Conservation (phyloP, 192 early-diverging fungal genomes). For the Geranomyces michiganensis region DNA sequence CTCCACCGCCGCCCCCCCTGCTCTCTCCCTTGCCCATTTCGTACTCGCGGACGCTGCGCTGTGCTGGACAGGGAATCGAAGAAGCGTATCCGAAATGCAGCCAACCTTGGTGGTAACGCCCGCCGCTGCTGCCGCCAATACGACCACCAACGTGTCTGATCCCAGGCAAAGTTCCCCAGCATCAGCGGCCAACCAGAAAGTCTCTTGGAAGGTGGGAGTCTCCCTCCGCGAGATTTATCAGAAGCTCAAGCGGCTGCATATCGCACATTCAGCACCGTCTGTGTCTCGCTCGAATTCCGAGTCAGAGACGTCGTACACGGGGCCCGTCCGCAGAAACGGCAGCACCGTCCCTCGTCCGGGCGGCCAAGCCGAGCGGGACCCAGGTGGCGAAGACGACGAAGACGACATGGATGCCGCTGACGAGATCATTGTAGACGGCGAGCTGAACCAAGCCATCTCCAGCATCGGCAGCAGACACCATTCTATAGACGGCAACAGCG, state of each 20-base stretch:
- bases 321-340: background rate
- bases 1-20: too few relatives aligned
- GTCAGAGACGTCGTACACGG: background rate
- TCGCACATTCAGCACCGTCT: background rate
- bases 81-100: background rate
- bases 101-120: too few relatives aligned
- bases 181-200: background rate
- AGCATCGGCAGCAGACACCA: conserved; percentile 2
- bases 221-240: background rate
- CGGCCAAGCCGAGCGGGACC: background rate
- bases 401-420: background rate
- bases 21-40: too few relatives aligned
- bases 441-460: background rate
- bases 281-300: background rate
- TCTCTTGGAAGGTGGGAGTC: background rate
- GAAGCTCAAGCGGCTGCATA: background rate
- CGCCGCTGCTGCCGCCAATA: too few relatives aligned
- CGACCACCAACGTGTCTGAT: too few relatives aligned
- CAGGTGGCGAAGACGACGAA: background rate
- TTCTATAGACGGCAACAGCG: conserved; percentile 2
- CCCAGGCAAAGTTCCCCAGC: too few relatives aligned
- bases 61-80: too few relatives aligned
- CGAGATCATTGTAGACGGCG: conserved; percentile 7
- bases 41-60: too few relatives aligned
- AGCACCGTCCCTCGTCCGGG: too few relatives aligned